Percentiles rank a stretch among this genome's conserved stretches.
phyloP scores from a whole-genome alignment of 2,329 filamentous ascomycete species.

The Penicillium aurantiogriseum region DNA sequence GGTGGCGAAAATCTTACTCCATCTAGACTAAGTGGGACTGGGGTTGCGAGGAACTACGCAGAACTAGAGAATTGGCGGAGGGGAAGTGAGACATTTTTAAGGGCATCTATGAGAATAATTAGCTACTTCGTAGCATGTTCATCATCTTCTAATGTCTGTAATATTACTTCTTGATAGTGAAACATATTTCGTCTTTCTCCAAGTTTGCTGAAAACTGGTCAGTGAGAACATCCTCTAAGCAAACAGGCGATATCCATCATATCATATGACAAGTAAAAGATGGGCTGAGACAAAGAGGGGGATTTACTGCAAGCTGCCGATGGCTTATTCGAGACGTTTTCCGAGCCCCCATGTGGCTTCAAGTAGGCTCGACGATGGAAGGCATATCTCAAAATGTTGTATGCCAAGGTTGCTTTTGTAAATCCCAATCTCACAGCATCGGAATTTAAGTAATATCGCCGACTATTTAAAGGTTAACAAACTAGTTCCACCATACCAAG shows the following conservation, averaged over 20 bases:
- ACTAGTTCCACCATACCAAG: not conserved
- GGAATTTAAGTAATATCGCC: not conserved
- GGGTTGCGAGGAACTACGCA: slow-evolving; percentile 4
- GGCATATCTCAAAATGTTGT: not conserved
- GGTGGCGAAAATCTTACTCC: slow-evolving; percentile 3
- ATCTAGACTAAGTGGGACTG: slow-evolving; percentile 4
- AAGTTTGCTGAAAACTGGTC: not conserved
- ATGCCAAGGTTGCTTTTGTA: not conserved
- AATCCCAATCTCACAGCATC: not conserved
- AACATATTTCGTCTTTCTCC: not conserved
- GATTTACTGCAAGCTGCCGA: not conserved
- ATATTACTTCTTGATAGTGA: not conserved
- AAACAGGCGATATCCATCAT: not conserved
- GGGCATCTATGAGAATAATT: slow-evolving; percentile 1
- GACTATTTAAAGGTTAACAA: not conserved
- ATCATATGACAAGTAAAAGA: not conserved
- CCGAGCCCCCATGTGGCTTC: not conserved
- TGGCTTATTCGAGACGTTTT: not conserved
- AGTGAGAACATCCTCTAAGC: not conserved
- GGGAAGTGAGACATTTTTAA: slow-evolving; percentile 16
- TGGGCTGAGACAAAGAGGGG: not conserved
- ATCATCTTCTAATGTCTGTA: not conserved
- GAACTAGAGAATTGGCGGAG: slow-evolving; percentile 6
- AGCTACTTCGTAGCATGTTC: not conserved
- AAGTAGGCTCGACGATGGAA: not conserved